phyloP scores from a whole-genome alignment of 164 flowering plant species.

The Akebia trifoliata region DNA sequence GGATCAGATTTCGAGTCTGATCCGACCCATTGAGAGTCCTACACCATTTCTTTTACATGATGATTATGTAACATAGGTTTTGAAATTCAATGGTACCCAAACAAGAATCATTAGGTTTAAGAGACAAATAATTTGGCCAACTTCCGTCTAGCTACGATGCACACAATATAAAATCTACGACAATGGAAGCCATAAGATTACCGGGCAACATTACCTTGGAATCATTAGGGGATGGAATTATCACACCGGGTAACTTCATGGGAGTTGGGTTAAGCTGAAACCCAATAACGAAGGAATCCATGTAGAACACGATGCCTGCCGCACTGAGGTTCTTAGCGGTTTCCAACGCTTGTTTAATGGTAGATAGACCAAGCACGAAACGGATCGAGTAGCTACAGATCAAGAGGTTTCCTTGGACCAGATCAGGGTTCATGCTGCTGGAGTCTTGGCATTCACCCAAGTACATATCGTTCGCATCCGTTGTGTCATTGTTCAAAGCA shows the following conservation, averaged over 20 bases:
- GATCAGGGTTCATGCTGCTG: conserved; percentile 40
- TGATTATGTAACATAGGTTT: too few species aligned
- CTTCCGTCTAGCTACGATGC: not conserved
- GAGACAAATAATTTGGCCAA: too few species aligned
- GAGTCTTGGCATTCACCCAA: conserved; percentile 92
- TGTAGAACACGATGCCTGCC: conserved; percentile 78
- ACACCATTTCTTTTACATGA: too few species aligned
- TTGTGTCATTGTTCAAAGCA: conserved; percentile 62
- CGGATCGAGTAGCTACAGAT: conserved; percentile 94
- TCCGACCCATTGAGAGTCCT: too few species aligned
- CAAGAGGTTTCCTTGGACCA: conserved; percentile 75
- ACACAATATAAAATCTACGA: not conserved
- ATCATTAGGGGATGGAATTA: conserved; percentile 80
- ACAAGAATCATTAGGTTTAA: too few species aligned
- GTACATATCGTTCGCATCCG: conserved; percentile 50
- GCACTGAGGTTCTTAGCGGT: conserved; percentile 84
- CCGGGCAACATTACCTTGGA: conserved; percentile 59
- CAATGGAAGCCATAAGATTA: not conserved
- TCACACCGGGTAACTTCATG: conserved; percentile 74
- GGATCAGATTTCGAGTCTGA: too few species aligned
- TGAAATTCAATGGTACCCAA: too few species aligned
- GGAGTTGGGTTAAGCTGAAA: conserved; percentile 92
- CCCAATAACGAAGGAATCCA: conserved; percentile 94
- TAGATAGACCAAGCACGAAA: conserved; percentile 88
- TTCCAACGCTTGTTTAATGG: conserved; percentile 72